Percentiles rank a stretch among this genome's conserved stretches.
phyloP scores from a whole-genome alignment of 2,329 filamentous ascomycete genomes.

The Furcasterigmium sp. region DNA sequence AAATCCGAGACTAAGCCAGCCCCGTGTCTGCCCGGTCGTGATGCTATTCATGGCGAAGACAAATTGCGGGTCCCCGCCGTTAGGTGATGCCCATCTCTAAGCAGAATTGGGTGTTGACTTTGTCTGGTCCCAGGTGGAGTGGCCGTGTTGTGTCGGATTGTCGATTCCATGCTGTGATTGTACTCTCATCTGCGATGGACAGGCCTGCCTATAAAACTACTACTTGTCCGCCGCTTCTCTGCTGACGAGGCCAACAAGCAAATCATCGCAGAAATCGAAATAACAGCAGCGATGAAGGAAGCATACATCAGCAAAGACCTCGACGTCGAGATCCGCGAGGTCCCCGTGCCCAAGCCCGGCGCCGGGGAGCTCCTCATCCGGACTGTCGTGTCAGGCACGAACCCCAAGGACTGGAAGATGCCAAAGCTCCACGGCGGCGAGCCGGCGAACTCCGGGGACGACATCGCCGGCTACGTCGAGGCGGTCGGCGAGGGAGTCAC shows the following conservation, averaged over 20 bases:
- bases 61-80: constrained; percentile 10
- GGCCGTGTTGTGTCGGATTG: no score
- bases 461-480: constrained; percentile 14
- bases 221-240: no score
- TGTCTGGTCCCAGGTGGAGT: no score
- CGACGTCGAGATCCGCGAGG: background rate
- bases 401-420: constrained; percentile 18
- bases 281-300: constrained; percentile 2
- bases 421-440: background rate
- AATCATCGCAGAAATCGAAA: no score
- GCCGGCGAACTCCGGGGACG: constrained; percentile 13
- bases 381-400: constrained; percentile 10
- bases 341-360: constrained; percentile 6
- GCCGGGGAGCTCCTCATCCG: constrained; percentile 5
- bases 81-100: no score
- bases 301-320: background rate
- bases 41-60: background rate
- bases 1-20: background rate
- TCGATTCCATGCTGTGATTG: no score
- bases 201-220: no score
- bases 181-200: no score
- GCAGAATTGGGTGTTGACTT: no score
- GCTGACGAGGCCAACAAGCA: no score
- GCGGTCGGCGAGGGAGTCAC: constrained; percentile 10
- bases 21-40: no score